Conservation (phyloP, 495 filamentous ascomycete species). For the Immersiella caudata region DNA sequence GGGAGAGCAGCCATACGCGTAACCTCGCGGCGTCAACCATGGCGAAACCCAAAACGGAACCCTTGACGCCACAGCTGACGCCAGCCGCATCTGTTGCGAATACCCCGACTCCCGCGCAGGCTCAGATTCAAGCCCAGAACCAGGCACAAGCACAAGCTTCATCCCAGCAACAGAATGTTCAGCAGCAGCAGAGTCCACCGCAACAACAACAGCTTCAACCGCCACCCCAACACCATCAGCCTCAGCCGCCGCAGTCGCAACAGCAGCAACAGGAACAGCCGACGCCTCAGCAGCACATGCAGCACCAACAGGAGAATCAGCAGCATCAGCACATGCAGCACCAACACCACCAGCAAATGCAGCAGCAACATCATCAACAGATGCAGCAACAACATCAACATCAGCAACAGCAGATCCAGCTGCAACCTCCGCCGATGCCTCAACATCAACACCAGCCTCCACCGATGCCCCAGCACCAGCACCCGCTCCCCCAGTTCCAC, state of each 20-base stretch:
- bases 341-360: slow-evolving; percentile 23
- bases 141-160: slow-evolving; percentile 19
- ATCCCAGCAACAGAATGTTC: slow-evolving; percentile 16
- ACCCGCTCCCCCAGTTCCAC: slow-evolving; percentile 26
- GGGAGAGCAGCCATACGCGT: slow-evolving; percentile 61
- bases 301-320: slow-evolving; percentile 20
- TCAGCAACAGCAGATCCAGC: slow-evolving; percentile 25
- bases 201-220: slow-evolving; percentile 24
- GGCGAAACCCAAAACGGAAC: slow-evolving; percentile 45
- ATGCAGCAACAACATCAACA: slow-evolving; percentile 28
- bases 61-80: slow-evolving; percentile 47
- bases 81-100: slow-evolving; percentile 39
- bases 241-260: slow-evolving; percentile 29
- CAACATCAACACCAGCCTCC: slow-evolving; percentile 26
- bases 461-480: slow-evolving; percentile 28
- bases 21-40: slow-evolving; percentile 38
- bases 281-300: slow-evolving; percentile 19
- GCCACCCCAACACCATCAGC: neutral
- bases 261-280: slow-evolving; percentile 30
- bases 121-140: slow-evolving; percentile 24
- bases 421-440: slow-evolving; percentile 26
- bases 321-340: slow-evolving; percentile 29
- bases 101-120: slow-evolving; percentile 42
- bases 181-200: slow-evolving; percentile 31
- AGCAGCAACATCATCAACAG: slow-evolving; percentile 24